Evolutionary conservation across 371 early-diverging fungal genomes (phyloP).

Genomic region (Chytridiales sp.): DNA sequence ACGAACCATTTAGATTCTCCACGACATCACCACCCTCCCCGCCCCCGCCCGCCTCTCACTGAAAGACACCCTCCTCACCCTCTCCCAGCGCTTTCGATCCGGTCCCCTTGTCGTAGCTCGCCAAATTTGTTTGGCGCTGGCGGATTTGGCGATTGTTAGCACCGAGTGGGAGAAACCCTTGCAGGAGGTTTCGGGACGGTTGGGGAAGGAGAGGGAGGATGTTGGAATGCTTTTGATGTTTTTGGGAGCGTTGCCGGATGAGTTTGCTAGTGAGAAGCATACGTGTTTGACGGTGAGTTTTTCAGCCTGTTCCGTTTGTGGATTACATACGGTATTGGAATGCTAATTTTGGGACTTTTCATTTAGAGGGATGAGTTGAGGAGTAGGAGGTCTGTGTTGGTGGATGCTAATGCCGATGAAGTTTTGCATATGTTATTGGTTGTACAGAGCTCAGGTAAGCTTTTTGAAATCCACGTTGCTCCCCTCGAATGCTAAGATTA

Average conservation of each 20-base stretch:
- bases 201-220: conserved; percentile 53
- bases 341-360: not conserved
- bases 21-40: conserved; percentile 77
- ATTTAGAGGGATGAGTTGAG: not conserved
- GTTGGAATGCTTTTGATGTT: conserved; percentile 68
- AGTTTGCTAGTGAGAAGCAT: conserved; percentile 65
- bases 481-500: too few species aligned
- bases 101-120: conserved; percentile 67
- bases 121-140: conserved; percentile 83
- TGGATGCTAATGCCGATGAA: conserved; percentile 1
- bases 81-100: conserved; percentile 53
- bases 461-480: not conserved
- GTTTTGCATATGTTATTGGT: conserved; percentile 21
- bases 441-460: conserved; percentile 13
- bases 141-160: conserved; percentile 82
- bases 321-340: not conserved
- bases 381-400: conserved; percentile 34
- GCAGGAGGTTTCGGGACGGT: conserved; percentile 33
- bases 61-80: conserved; percentile 75
- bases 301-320: not conserved
- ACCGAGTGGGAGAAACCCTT: conserved; percentile 80
- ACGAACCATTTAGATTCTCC: conserved; percentile 59
- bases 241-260: conserved; percentile 84
- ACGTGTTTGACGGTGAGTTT: conserved; percentile 12
- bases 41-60: conserved; percentile 60